phyloP scores from a whole-genome alignment of 164 flowering plant genomes.

The Litsea cubeba region DNA sequence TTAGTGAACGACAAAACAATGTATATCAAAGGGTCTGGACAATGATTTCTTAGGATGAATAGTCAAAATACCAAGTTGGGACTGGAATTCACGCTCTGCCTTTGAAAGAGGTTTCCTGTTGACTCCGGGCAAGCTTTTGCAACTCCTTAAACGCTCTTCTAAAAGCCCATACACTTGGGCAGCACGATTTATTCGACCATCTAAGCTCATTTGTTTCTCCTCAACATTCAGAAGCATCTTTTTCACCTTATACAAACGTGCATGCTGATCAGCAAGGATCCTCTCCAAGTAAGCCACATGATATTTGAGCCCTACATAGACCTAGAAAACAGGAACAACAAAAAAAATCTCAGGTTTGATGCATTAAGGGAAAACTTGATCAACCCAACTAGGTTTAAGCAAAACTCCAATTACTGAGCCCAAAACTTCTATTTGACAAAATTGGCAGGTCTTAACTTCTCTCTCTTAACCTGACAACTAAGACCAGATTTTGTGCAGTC shows the following conservation, averaged over 20 bases:
- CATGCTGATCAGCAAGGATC: constrained; percentile 59
- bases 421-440: not conserved
- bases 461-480: not conserved
- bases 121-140: constrained; percentile 60
- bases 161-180: constrained; percentile 34
- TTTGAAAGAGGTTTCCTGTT: constrained; percentile 66
- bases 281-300: constrained; percentile 69
- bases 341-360: too few species aligned
- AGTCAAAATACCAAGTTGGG: constrained; percentile 60
- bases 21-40: not conserved
- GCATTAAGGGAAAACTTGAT: not conserved
- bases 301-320: constrained; percentile 77
- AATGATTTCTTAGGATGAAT: not conserved
- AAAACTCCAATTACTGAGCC: not conserved
- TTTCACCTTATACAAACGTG: constrained; percentile 51
- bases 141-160: constrained; percentile 52
- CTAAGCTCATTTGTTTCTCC: constrained; percentile 53
- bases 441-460: not conserved
- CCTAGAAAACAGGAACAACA: constrained; percentile 35
- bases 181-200: constrained; percentile 49
- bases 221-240: constrained; percentile 55
- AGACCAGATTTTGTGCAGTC: not conserved
- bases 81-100: constrained; percentile 82
- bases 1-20: not conserved
- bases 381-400: not conserved